phyloP scores from a whole-genome alignment of 352 stramenopile species.

The Phytophthora crassamura region DNA sequence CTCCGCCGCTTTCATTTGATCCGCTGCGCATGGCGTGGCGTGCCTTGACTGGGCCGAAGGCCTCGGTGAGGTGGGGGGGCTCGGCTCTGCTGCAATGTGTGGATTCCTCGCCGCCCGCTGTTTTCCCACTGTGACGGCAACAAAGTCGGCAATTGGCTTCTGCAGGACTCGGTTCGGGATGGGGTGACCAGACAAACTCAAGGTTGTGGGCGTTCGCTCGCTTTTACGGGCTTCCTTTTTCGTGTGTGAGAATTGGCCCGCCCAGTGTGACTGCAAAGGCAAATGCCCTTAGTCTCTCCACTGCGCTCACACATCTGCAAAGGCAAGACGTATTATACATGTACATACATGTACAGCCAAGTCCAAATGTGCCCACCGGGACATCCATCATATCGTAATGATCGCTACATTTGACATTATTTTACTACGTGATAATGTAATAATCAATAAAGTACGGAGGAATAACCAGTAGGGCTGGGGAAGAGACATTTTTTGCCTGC shows the following conservation, averaged over 20 bases:
- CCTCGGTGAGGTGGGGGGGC: conserved; percentile 1
- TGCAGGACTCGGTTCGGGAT: conserved; percentile 29
- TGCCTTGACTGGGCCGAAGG: neutral
- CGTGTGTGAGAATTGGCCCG: conserved; percentile 25
- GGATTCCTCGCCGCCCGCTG: conserved; percentile 26
- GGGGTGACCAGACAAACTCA: conserved; percentile 24
- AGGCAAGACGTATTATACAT: too few relatives aligned
- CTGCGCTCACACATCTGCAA: too few relatives aligned
- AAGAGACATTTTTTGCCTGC: conserved; percentile 27
- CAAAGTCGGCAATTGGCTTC: conserved; percentile 31
- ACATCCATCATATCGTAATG: too few relatives aligned
- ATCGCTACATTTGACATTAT: too few relatives aligned
- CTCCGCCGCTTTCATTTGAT: too few relatives aligned
- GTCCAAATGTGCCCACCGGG: too few relatives aligned
- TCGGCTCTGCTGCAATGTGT: conserved; percentile 8
- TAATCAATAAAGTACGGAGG: too few relatives aligned
- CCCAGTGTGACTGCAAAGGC: too few relatives aligned
- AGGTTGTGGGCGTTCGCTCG: conserved; percentile 16
- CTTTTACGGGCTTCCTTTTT: conserved; percentile 21
- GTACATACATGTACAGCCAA: too few relatives aligned
- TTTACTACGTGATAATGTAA: too few relatives aligned
- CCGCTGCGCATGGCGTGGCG: neutral
- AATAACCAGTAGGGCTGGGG: conserved; percentile 16
- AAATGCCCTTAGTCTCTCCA: conserved; percentile 15
- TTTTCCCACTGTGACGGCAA: conserved; percentile 31